phyloP scores from a whole-genome alignment of 352 stramenopile genomes.

The Albugo candida region DNA sequence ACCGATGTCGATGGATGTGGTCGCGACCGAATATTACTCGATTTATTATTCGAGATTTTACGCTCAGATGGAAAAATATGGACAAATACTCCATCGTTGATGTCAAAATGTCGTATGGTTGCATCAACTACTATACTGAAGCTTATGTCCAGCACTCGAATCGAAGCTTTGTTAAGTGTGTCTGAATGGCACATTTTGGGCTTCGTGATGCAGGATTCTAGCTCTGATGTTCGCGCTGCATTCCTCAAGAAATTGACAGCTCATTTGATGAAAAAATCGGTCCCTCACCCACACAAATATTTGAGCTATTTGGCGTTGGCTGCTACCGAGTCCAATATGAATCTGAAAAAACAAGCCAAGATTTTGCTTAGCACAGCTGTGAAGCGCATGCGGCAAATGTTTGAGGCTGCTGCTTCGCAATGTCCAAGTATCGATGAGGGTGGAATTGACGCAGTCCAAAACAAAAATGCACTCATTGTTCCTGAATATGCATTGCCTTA shows the following conservation, averaged over 20 bases:
- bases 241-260: conserved; percentile 63
- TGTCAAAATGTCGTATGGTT: conserved; percentile 23
- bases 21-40: too few species aligned
- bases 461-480: conserved; percentile 39
- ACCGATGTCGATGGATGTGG: conserved; percentile 5
- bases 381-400: conserved; percentile 56
- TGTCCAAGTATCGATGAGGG: conserved; percentile 4
- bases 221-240: conserved; percentile 36
- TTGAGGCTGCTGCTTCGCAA: conserved; percentile 25
- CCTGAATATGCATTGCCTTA: conserved; percentile 68
- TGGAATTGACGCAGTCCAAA: conserved; percentile 3
- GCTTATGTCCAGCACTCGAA: conserved; percentile 24
- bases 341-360: conserved; percentile 34
- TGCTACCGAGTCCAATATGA: conserved; percentile 23
- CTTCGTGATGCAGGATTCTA: conserved; percentile 53
- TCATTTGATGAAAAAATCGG: conserved; percentile 39
- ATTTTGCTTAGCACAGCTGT: conserved; percentile 30
- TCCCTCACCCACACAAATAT: conserved; percentile 60
- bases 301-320: conserved; percentile 51
- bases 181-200: conserved; percentile 63
- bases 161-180: conserved; percentile 29
- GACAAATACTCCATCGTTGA: conserved; percentile 15
- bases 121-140: conserved; percentile 43
- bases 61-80: conserved; percentile 32
- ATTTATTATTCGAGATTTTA: conserved; percentile 35